Percentiles rank a stretch among this genome's conserved stretches.
phyloP scores from a whole-genome alignment of 139 green algal species.

The Chlorella sp. region DNA sequence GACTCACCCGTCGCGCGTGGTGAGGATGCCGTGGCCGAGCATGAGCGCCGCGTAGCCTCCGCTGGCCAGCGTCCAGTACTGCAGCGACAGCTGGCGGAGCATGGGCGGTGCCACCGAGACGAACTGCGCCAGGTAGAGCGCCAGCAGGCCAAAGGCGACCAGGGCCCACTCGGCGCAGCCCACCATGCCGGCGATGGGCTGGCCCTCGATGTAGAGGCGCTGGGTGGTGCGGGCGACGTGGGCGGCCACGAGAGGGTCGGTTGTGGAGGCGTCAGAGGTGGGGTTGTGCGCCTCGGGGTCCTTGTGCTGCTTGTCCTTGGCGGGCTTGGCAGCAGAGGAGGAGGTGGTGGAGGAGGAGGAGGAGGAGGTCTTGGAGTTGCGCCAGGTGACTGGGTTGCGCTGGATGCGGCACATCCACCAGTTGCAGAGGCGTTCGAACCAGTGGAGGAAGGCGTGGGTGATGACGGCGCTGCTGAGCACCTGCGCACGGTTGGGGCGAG shows the following conservation, averaged over 20 bases:
- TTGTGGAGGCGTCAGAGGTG: not conserved
- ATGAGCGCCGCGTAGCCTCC: slow-evolving; percentile 20
- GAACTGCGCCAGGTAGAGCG: slow-evolving; percentile 17
- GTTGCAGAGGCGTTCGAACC: slow-evolving; percentile 30
- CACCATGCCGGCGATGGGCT: slow-evolving; percentile 8
- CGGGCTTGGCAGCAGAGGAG: too few relatives aligned
- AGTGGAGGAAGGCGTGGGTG: slow-evolving; percentile 24
- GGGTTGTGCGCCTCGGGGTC: not conserved
- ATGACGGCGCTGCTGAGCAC: slow-evolving; percentile 12
- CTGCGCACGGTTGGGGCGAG: too few relatives aligned
- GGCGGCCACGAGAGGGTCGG: not conserved
- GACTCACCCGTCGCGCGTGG: not conserved
- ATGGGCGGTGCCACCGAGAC: not conserved
- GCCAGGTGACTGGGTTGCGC: not conserved
- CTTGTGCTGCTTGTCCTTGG: not conserved
- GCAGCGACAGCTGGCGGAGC: slow-evolving; percentile 10
- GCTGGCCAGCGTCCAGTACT: slow-evolving; percentile 23
- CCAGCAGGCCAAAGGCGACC: slow-evolving; percentile 4
- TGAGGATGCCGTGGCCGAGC: slow-evolving; percentile 15
- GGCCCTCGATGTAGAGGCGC: slow-evolving; percentile 13
- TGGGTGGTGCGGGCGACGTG: not conserved
- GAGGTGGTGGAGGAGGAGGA: not conserved
- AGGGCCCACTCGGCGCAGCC: slow-evolving; percentile 27
- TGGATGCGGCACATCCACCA: slow-evolving; percentile 33
- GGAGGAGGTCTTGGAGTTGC: not conserved